Evolutionary conservation across 257 asterid genomes (phyloP).

Genomic region (Nicotiana benthamiana): DNA sequence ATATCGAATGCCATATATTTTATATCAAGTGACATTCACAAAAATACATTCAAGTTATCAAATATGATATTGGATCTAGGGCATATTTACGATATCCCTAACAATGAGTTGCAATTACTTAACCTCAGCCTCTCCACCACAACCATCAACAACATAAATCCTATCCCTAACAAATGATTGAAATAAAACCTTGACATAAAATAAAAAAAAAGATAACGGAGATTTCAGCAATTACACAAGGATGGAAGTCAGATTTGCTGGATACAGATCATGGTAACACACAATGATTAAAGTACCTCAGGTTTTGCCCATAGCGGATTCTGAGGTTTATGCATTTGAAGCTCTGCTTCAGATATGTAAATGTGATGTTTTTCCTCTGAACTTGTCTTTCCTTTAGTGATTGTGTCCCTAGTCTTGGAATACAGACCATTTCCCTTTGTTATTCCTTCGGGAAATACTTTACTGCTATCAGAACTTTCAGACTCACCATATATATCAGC

Average conservation of each 20-base stretch:
- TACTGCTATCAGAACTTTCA: conserved; percentile 48
- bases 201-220: too few species aligned
- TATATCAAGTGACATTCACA: too few species aligned
- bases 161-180: conserved; percentile 42
- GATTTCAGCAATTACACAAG: conserved; percentile 1
- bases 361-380: conserved; percentile 52
- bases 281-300: conserved; percentile 39
- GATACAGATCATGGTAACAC: conserved; percentile 4
- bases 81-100: too few species aligned
- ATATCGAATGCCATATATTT: too few species aligned
- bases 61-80: too few species aligned
- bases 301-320: conserved; percentile 63
- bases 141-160: conserved; percentile 22
- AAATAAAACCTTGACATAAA: conserved; percentile 47
- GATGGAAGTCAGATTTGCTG: not conserved
- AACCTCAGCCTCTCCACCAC: conserved; percentile 67
- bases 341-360: conserved; percentile 81
- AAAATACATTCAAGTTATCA: too few species aligned
- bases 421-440: conserved; percentile 20
- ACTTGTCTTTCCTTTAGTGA: conserved; percentile 18
- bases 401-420: conserved; percentile 20
- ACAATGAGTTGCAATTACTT: too few species aligned
- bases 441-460: conserved; percentile 60
- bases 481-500: conserved; percentile 56
- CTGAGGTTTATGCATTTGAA: conserved; percentile 65